phyloP scores from a whole-genome alignment of 805 yeast genomes.

The Yarrowia phangngaensis region DNA sequence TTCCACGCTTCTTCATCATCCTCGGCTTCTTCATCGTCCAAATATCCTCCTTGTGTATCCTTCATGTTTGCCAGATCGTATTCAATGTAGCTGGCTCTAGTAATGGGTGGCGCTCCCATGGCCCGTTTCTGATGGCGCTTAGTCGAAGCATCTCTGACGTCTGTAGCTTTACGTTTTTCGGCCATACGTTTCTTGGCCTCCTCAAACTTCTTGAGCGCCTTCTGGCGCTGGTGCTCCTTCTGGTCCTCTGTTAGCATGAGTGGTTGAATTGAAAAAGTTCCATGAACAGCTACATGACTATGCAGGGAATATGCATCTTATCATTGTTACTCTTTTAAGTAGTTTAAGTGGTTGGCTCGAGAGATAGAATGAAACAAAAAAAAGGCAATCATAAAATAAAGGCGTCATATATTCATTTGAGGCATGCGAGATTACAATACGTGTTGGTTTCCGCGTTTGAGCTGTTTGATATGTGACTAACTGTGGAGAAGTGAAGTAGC shows the following conservation, averaged over 20 bases:
- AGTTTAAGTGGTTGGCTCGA: too few species aligned
- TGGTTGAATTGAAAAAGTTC: too few species aligned
- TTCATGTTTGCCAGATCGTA: conserved; percentile 82
- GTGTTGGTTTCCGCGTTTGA: too few species aligned
- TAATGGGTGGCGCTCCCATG: conserved; percentile 16
- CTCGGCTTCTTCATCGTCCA: conserved; percentile 43
- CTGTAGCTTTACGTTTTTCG: conserved; percentile 17
- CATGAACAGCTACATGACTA: too few species aligned
- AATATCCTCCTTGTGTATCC: conserved; percentile 83
- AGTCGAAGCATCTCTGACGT: conserved; percentile 8
- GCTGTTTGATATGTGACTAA: too few species aligned
- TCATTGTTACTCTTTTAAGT: background rate
- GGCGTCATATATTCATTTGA: too few species aligned
- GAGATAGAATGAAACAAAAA: too few species aligned
- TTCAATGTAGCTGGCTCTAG: conserved; percentile 20
- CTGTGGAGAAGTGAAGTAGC: too few species aligned
- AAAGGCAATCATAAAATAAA: too few species aligned
- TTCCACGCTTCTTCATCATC: conserved; percentile 46
- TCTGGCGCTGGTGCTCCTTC: conserved; percentile 26
- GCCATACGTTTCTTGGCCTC: conserved; percentile 26
- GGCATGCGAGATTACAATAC: too few species aligned
- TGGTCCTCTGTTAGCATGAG: conserved; percentile 24
- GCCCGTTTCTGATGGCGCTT: conserved; percentile 1
- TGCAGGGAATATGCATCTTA: background rate
- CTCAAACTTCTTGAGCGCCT: conserved; percentile 24